Base-by-base conservation (phyloP, 2,329 filamentous ascomycete species). In the Hypomyces rosellus region DNA sequence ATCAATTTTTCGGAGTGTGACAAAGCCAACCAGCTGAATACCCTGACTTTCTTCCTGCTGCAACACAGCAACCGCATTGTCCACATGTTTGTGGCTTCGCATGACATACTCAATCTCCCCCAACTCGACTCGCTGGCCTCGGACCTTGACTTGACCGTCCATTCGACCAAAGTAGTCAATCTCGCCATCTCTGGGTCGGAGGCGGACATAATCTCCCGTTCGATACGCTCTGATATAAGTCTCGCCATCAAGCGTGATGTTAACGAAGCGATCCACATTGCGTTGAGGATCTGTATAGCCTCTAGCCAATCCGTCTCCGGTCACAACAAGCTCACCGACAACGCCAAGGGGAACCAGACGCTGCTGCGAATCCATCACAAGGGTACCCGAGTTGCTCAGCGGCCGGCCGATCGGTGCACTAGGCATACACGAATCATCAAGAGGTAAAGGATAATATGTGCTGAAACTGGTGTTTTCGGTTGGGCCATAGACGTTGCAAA, bases 61-160 rank as follows among this genome's bases (percentile, higher is more conserved):
- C 0, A 60, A 3, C 1, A 64, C 45, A 2, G 51, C 54, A 12
- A 48, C 59, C 1, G 59, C 57, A 30, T 62, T 51, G 7, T 52
- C 44, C 12, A 62, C 56, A 5, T 20, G 4, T 3, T 46, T 37
- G 9, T 59, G 49, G 1, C 14, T 48, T n/a, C 50, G 50, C 1
- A 64, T 3, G n/a, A 13, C 34, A 41, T 58, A 52, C n/a, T 66
- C 63, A 3, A 66, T 58, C 37, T 66, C 63, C 0, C 49, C 59
- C 2, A 60, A 47, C 43, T 67, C 65, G 15, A 66, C 45, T 2
- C 64, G 60, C 11, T 66, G 57, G 12, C 64, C 63, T 16, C 62
- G 57, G 9, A 67, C 54, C 49, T 66, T 66, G 45, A 64, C 52
- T 18, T 65, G 62, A 4, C 45, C 38, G 16, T 66, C 63, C 2